Evolutionary conservation across 495 filamentous ascomycete species (phyloP).

Genomic region (Daldinia loculata): DNA sequence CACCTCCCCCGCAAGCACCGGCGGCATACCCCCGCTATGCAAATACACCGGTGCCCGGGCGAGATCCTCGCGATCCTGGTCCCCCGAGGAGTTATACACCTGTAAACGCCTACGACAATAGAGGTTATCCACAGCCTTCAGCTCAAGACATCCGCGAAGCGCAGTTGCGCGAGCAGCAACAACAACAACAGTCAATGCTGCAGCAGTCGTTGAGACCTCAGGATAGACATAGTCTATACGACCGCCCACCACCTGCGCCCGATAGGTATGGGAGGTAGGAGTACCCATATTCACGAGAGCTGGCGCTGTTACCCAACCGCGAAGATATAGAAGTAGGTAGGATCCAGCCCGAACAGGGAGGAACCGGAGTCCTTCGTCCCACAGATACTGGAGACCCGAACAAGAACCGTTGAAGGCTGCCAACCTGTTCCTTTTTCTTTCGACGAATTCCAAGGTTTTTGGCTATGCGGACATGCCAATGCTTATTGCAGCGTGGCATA

Average conservation of each 20-base stretch:
- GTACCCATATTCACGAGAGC: background rate
- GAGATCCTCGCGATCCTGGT: slow-evolving; percentile 45
- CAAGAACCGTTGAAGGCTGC: background rate
- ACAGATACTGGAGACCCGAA: background rate
- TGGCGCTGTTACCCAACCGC: background rate
- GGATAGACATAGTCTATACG: slow-evolving; percentile 42
- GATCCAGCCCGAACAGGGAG: background rate
- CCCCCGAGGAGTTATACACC: slow-evolving; percentile 47
- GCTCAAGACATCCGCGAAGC: slow-evolving; percentile 43
- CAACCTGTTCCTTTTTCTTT: background rate
- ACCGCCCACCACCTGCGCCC: slow-evolving; percentile 41
- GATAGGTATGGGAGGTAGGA: slow-evolving; percentile 46
- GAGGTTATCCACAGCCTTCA: slow-evolving; percentile 36
- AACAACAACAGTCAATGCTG: slow-evolving; percentile 43
- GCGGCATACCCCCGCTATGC: slow-evolving; percentile 45
- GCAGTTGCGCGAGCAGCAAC: slow-evolving; percentile 43
- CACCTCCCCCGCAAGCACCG: slow-evolving; percentile 41
- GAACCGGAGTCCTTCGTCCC: no score
- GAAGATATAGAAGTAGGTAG: background rate
- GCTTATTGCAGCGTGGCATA: background rate
- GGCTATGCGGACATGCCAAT: background rate
- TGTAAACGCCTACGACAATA: slow-evolving; percentile 40
- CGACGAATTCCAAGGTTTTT: background rate
- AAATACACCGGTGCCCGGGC: slow-evolving; percentile 44
- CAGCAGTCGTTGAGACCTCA: slow-evolving; percentile 49